Conservation (phyloP, 2,329 filamentous ascomycete species). For the Aurifilum marmelostoma region DNA sequence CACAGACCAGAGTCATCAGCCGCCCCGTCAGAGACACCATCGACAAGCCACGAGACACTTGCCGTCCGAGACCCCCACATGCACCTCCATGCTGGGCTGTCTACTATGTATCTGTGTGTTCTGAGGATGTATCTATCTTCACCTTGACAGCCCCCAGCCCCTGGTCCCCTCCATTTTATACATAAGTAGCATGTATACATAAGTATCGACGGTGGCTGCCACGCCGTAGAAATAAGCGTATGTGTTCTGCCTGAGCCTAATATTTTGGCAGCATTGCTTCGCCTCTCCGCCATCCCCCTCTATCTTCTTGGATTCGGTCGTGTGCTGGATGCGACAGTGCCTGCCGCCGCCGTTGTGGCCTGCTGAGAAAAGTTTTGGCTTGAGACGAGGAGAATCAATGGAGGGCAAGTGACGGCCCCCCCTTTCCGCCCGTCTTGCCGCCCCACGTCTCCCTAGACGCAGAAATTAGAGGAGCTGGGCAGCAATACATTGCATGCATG, state of each 20-base stretch:
- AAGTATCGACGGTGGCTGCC: not conserved
- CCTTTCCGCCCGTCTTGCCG: not conserved
- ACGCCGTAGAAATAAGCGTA: not conserved
- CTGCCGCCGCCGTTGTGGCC: not conserved
- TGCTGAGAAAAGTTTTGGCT: not conserved
- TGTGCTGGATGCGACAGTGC: not conserved
- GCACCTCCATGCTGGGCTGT: not conserved
- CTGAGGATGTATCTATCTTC: not conserved
- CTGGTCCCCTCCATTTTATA: not conserved
- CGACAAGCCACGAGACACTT: constrained; percentile 18
- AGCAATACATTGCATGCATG: constrained; percentile 3
- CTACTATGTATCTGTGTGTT: not conserved
- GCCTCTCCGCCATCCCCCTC: not conserved
- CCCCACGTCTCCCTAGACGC: not conserved
- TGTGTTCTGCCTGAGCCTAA: not conserved
- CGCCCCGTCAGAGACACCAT: constrained; percentile 4
- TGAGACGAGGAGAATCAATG: not conserved
- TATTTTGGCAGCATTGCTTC: not conserved
- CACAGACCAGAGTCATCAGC: constrained; percentile 4
- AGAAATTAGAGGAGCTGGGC: not conserved
- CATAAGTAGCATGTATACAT: not conserved
- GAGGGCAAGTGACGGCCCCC: not conserved
- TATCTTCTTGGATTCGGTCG: not conserved
- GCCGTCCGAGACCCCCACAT: constrained; percentile 14
- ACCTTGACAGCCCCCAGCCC: not conserved